Percentiles rank a stretch among this genome's conserved stretches.
Evolutionary conservation across 2,329 filamentous ascomycete species (phyloP).

Genomic region (Fusarium sp.): DNA sequence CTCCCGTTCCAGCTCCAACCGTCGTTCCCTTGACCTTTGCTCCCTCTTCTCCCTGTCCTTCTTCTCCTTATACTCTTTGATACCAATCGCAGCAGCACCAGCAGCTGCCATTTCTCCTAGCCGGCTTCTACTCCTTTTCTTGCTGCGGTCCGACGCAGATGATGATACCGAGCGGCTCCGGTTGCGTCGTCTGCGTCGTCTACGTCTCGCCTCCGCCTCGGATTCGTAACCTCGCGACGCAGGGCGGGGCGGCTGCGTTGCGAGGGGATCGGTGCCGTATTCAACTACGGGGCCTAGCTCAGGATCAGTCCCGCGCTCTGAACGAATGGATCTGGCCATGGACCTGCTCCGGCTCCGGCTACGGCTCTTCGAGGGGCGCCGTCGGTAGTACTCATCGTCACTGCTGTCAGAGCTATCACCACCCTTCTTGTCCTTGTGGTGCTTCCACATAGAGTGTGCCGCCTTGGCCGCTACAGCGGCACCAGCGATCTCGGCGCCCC

Average conservation of each 20-base stretch:
- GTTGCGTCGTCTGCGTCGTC: constrained; percentile 54
- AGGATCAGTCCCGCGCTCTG: constrained; percentile 69
- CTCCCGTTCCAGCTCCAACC: constrained; percentile 39
- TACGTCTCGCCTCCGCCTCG: constrained; percentile 59
- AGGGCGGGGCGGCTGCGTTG: constrained; percentile 54
- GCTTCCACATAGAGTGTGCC: constrained; percentile 72
- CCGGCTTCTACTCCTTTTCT: constrained; percentile 66
- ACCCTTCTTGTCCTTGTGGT: constrained; percentile 71
- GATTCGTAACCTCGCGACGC: constrained; percentile 59
- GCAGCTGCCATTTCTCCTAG: constrained; percentile 68
- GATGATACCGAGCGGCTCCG: constrained; percentile 49
- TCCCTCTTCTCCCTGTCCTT: constrained; percentile 50
- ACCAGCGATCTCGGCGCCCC: constrained; percentile 71
- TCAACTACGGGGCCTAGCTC: constrained; percentile 75
- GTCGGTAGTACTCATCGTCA: constrained; percentile 52
- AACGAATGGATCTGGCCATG: constrained; percentile 62
- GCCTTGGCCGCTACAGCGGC: constrained; percentile 71
- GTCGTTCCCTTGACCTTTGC: constrained; percentile 51
- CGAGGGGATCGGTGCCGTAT: constrained; percentile 71
- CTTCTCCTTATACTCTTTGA: constrained; percentile 70
- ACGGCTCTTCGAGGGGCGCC: constrained; percentile 52
- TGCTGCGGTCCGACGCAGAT: constrained; percentile 49
- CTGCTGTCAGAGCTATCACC: constrained; percentile 49
- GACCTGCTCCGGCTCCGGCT: constrained; percentile 63
- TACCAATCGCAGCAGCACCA: constrained; percentile 71